phyloP scores from a whole-genome alignment of 768 basidiomycete species.

The Leccinellum rugosiceps region DNA sequence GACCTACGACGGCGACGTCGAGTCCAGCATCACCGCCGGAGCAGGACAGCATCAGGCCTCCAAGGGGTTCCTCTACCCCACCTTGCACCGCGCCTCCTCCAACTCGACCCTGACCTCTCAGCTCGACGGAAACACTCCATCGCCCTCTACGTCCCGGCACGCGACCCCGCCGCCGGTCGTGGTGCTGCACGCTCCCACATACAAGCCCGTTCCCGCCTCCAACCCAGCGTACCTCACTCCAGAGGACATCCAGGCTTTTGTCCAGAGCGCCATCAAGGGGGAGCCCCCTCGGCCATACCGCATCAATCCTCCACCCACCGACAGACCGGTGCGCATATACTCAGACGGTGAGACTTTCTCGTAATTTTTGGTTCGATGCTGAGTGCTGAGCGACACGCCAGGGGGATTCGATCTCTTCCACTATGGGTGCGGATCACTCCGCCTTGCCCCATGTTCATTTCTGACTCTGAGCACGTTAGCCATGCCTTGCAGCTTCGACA shows the following conservation, averaged over 20 bases:
- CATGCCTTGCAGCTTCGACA: conserved; percentile 95
- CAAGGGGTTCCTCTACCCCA: conserved; percentile 26
- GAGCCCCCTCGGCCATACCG: conserved; percentile 65
- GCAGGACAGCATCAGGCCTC: conserved; percentile 38
- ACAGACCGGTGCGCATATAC: conserved; percentile 83
- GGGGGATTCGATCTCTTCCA: conserved; percentile 98
- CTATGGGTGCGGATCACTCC: conserved; percentile 63
- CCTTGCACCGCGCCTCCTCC: conserved; percentile 43
- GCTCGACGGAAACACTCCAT: conserved; percentile 19
- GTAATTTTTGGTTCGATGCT: neutral
- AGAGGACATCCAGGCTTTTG: conserved; percentile 78
- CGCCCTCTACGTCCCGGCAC: conserved; percentile 20
- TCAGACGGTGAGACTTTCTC: conserved; percentile 71
- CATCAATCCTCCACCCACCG: conserved; percentile 80
- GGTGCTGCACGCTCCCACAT: conserved; percentile 39
- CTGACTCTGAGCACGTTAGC: conserved; percentile 38
- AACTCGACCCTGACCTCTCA: conserved; percentile 53
- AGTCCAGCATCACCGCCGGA: conserved; percentile 67
- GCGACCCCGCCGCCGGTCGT: conserved; percentile 28
- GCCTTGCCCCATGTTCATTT: neutral
- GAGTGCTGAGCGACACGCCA: conserved; percentile 29
- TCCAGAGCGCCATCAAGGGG: conserved; percentile 73
- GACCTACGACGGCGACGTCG: conserved; percentile 88
- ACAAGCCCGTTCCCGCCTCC: conserved; percentile 40
- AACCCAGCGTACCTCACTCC: conserved; percentile 65